Percentiles rank a stretch among this genome's conserved stretches.
phyloP scores from a whole-genome alignment of 768 basidiomycete species.

The Pisolithus orientalis region DNA sequence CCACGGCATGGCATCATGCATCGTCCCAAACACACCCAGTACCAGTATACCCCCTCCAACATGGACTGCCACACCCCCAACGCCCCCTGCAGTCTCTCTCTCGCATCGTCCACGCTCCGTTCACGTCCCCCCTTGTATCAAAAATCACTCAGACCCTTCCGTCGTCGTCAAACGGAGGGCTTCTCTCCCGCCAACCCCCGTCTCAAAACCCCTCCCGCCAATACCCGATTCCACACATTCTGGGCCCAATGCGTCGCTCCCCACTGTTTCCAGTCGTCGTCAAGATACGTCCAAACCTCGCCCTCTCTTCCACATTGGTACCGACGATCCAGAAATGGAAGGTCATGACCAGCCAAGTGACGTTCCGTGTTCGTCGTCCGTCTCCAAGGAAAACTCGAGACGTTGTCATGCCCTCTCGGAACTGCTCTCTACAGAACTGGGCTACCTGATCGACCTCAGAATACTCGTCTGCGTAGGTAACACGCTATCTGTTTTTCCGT shows the following conservation, averaged over 20 bases:
- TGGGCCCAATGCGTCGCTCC: neutral
- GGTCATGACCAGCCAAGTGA: conserved; percentile 2
- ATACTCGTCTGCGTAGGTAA: conserved; percentile 66
- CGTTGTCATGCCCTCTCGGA: conserved; percentile 78
- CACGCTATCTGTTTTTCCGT: neutral
- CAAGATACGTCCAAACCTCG: neutral
- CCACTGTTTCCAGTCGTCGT: neutral
- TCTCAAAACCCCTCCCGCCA: conserved; percentile 8
- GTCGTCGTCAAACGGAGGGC: conserved; percentile 28
- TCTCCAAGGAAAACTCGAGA: conserved; percentile 39
- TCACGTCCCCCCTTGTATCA: conserved; percentile 22
- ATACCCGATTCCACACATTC: conserved; percentile 1
- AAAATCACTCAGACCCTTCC: neutral
- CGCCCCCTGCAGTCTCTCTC: conserved; percentile 39
- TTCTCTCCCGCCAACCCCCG: conserved; percentile 36
- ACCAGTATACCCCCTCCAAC: conserved; percentile 32
- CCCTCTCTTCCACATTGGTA: conserved; percentile 12
- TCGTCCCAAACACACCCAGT: neutral
- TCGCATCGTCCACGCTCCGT: conserved; percentile 29
- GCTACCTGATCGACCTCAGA: conserved; percentile 75
- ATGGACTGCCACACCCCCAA: conserved; percentile 56
- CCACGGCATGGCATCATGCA: neutral
- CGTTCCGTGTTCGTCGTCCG: neutral
- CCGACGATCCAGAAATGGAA: conserved; percentile 15
- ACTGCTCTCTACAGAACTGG: conserved; percentile 76